Evolutionary conservation across 306 rosid species (phyloP), one percentile per base, ranked within the genome.

Genomic region (Chamaecrista fasciculata): DNA sequence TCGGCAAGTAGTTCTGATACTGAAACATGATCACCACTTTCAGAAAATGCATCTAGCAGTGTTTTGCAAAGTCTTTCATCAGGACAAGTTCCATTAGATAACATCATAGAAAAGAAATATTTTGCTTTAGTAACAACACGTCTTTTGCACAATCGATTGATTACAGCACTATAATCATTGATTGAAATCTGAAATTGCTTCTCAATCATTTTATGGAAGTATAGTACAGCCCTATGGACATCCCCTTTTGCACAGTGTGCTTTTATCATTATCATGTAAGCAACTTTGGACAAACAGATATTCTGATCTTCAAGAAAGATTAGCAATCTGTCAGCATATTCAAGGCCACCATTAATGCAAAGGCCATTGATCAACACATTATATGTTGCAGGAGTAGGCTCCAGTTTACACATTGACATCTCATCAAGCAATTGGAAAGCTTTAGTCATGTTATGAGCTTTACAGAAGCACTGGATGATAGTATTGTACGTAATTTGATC

Each of bases 131-230:
- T 61, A 70, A 74, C 42, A 42, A 60, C 48, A 43, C 63, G 53
- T 71, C 91, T 83, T 79, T 76, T 81, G 76, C 88, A 83, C 71
- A 83, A 78, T 78, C 85, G 74, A 71, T 59, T 59, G 43, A 59
- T 34, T 59, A 59, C 46, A 33, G 65, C 65, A 59, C 46, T 33
- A 11, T 34, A 59, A 18, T 59, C 65, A 16, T 24, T 59, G 26
- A 59, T 59, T 59, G 65, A 59, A 33, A 34, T 59, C 18, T 59
- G 65, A 59, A 59, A 59, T 33, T 9, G 16, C 46, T 59, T 59
- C 18, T 34, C 46, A 59, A 34, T 12, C 65, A 59, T 59, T 59
- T 59, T 59, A 59, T 34, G 65, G 65, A 59, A 59, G 43, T 16
- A 59, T 10, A 59, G 46, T 16, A 59, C 65, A 16, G 65, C 65